Conservation (phyloP, 805 yeast species). For the Brettanomyces custersianus region DNA sequence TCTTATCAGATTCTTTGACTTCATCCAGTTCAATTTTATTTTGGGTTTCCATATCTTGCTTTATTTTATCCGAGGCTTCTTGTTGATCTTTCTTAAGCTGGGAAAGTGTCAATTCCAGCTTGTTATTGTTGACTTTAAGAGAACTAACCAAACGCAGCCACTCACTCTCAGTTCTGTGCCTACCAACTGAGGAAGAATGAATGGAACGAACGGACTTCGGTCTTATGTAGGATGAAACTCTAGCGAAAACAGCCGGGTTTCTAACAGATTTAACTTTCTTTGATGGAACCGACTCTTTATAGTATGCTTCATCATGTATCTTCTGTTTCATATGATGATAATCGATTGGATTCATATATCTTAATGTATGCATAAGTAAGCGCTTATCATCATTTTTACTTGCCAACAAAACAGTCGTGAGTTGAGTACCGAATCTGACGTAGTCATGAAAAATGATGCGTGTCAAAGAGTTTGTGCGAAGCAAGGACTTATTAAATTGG, state of each 20-base stretch:
- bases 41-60: no score
- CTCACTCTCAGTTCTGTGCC: no score
- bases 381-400: slow-evolving; percentile 32
- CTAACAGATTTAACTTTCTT: neutral
- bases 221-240: neutral
- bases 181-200: neutral
- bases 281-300: neutral
- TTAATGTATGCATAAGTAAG: slow-evolving; percentile 21
- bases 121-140: no score
- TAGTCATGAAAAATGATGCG: slow-evolving; percentile 40
- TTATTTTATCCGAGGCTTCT: no score
- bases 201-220: neutral
- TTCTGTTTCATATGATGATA: slow-evolving; percentile 19
- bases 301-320: slow-evolving; percentile 4
- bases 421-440: slow-evolving; percentile 22
- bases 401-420: slow-evolving; percentile 28
- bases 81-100: no score
- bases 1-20: neutral
- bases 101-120: no score
- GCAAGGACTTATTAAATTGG: slow-evolving; percentile 30
- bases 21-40: no score
- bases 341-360: slow-evolving; percentile 23
- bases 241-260: neutral
- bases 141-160: no score
- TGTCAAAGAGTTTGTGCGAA: slow-evolving; percentile 41